These are phyloP conservation scores for Abrus precatorius DNA, from an alignment of 306 rosid species.

Conservation along the genomic window DNA sequence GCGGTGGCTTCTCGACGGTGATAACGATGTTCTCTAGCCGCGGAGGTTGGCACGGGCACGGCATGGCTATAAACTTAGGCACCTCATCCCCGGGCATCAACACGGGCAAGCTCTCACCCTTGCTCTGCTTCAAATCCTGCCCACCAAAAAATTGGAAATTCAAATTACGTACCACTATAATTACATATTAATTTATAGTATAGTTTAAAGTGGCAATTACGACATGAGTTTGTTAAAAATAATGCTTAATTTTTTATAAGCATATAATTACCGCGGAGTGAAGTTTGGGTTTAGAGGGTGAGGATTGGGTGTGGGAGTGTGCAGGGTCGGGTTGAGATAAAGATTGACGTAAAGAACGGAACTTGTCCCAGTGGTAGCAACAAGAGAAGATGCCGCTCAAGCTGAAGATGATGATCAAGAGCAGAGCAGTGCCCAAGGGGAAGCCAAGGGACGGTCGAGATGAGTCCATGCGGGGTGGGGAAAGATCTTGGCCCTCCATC, in stretches of 20 bases:
- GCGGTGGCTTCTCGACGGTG: conserved; percentile 58
- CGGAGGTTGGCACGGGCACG: conserved; percentile 78
- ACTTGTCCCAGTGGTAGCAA: conserved; percentile 97
- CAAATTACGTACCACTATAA: not conserved
- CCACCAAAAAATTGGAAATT: not conserved
- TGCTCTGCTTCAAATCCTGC: conserved; percentile 56
- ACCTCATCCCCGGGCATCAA: conserved; percentile 89
- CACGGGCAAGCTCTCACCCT: conserved; percentile 74
- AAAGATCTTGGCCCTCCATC: conserved; percentile 77
- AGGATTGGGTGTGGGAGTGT: conserved; percentile 48
- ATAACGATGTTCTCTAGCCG: conserved; percentile 56
- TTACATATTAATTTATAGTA: too few species aligned
- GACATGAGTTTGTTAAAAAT: too few species aligned
- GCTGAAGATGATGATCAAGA: conserved; percentile 83
- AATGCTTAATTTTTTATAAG: too few species aligned
- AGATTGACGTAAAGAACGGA: conserved; percentile 78
- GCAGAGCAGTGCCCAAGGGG: conserved; percentile 95
- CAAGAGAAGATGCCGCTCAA: conserved; percentile 96
- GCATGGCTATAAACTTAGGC: conserved; percentile 91
- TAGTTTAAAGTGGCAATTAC: too few species aligned
- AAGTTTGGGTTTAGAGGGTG: conserved; percentile 56
- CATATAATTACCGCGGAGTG: conserved; percentile 44
- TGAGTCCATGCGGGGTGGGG: conserved; percentile 71
- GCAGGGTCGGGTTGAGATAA: conserved; percentile 39
- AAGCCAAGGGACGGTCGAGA: conserved; percentile 94